Evolutionary conservation across 306 rosid genomes (phyloP).

Genomic region (Pyrus betulifolia): DNA sequence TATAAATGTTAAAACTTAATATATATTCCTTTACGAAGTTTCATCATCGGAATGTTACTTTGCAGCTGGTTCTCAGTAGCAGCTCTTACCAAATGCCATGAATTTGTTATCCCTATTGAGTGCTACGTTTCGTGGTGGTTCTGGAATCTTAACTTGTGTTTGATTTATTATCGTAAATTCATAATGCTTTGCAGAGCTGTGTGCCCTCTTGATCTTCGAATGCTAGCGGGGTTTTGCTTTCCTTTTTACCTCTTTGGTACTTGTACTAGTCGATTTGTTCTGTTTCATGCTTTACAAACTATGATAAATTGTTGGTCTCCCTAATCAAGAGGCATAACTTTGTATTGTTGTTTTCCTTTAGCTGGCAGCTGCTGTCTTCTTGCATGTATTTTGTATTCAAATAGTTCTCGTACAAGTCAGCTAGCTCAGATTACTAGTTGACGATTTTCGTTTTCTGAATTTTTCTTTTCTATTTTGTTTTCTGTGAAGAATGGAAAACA

Average conservation of each 20-base stretch:
- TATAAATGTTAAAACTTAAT: too few relatives aligned
- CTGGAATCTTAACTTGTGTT: too few relatives aligned
- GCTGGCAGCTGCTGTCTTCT: neutral
- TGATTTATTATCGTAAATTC: too few relatives aligned
- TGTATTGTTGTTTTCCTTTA: neutral
- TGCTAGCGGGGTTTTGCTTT: neutral
- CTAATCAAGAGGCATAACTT: neutral
- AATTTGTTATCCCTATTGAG: too few relatives aligned
- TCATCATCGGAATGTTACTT: too few relatives aligned
- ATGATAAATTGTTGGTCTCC: too few relatives aligned
- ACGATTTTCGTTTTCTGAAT: neutral
- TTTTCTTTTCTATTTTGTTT: neutral
- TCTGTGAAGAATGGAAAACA: slow-evolving; percentile 37
- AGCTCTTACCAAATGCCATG: too few relatives aligned
- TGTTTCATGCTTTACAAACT: neutral
- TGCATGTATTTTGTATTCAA: neutral
- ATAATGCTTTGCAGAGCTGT: too few relatives aligned
- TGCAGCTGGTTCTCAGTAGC: too few relatives aligned
- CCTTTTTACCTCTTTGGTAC: neutral
- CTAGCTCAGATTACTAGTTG: neutral
- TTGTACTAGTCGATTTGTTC: neutral
- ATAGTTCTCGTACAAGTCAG: neutral
- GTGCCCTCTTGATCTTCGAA: too few relatives aligned
- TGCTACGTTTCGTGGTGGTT: too few relatives aligned
- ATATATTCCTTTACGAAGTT: too few relatives aligned